Evolutionary conservation across 176 grass and related monocot species (phyloP).

Genomic region (Lolium perenne): DNA sequence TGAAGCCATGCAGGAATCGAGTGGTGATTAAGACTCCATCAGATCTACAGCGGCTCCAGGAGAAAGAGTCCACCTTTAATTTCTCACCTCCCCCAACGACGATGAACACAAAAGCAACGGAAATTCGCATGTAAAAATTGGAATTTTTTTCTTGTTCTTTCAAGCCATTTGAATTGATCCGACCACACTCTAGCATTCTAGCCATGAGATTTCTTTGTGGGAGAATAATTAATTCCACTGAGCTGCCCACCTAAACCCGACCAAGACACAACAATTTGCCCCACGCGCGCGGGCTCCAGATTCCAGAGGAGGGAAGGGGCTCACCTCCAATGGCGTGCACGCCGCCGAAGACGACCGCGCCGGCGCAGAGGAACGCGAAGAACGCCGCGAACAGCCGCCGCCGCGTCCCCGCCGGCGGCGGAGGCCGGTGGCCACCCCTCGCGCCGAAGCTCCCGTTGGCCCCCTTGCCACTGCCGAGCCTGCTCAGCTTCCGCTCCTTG

Average conservation of each 20-base stretch:
- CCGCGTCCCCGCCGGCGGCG: conserved; percentile 29
- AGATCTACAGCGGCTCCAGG: conserved; percentile 35
- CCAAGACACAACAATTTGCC: conserved; percentile 44
- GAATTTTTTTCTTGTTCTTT: not conserved
- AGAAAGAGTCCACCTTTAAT: conserved; percentile 23
- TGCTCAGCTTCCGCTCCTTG: conserved; percentile 57
- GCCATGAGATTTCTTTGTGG: conserved; percentile 28
- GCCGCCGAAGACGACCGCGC: conserved; percentile 40
- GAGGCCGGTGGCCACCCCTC: conserved; percentile 39
- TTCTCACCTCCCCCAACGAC: conserved; percentile 22
- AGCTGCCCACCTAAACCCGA: conserved; percentile 36
- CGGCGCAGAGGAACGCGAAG: conserved; percentile 54
- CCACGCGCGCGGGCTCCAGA: conserved; percentile 4
- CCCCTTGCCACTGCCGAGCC: conserved; percentile 43
- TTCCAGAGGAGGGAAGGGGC: not conserved
- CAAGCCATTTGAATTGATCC: conserved; percentile 22
- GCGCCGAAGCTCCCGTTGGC: conserved; percentile 5
- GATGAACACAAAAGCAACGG: conserved; percentile 36
- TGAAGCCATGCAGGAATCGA: conserved; percentile 5
- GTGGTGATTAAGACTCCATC: conserved; percentile 12
- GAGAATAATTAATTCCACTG: conserved; percentile 1
- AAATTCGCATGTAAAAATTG: conserved; percentile 22
- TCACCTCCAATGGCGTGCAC: conserved; percentile 68
- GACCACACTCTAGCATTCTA: not conserved
- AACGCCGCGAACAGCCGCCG: conserved; percentile 49